Base-by-base conservation (phyloP, 1,139 yeast genomes). In the Saccharomyces hybrid region DNA sequence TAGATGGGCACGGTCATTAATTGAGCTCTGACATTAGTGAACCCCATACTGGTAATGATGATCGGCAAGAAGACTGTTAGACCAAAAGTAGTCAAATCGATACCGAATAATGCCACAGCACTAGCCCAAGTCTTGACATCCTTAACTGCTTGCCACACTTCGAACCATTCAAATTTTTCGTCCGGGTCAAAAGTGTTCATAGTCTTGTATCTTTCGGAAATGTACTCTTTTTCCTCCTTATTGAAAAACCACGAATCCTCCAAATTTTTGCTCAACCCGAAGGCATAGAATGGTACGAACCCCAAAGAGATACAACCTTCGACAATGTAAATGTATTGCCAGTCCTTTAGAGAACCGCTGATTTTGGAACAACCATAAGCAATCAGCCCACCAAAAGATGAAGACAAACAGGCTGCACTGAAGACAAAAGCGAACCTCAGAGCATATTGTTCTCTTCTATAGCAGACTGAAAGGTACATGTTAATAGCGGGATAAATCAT, bases 311-410 rank as follows among this genome's bases (percentile, higher is more conserved):
- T 69, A 0, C 76, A 73, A 53, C 86, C 86, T 63, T 81, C 86
- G 50, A 82, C 74, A 44, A 67, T 66, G 66, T 79, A 79, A 59
- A 82, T 69, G 80, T 84, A 82, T 65, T 78, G 75, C 86, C 86
- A 82, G 23, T 82, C 70, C n/a, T 57, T 55, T 47, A 66, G 47
- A 3, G 64, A 51, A 2, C 76, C 72, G 30, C 72, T 57, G 46
- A 77, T 73, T 50, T 72, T 70, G 6, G 75, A 67, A 50, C 77
- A 68, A 13, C 78, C 80, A 57, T 72, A 75, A 2, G 77, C 73
- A 42, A 78, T 70, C 44, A 78, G 59, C 11, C 81, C 81, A 54
- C 80, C 80, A 62, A 78, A 74, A 1, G 78, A 77, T 46, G 79
- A 77, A 4, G 78, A 73, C 25, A 75, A 59, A 11, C 78, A 76